Conservation (phyloP, 2,329 filamentous ascomycete genomes). For the Phaeosphaeria sp. region DNA sequence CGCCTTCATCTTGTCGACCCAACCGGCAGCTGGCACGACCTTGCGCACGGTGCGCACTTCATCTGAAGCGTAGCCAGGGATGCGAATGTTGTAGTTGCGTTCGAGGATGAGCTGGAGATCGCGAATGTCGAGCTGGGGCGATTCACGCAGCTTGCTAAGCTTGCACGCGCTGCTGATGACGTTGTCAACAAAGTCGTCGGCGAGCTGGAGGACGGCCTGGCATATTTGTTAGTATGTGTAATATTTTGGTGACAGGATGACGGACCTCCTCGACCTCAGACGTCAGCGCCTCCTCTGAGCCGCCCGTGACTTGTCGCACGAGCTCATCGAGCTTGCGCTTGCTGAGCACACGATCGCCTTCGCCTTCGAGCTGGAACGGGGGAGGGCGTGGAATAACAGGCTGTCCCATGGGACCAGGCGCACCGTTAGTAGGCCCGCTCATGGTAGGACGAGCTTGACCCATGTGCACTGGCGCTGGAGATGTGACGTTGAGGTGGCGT, state of each 20-base stretch:
- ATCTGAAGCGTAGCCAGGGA: constrained; percentile 93
- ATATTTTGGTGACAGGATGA: neutral
- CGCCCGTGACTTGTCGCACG: constrained; percentile 90
- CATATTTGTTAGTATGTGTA: constrained; percentile 20
- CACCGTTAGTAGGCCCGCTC: constrained; percentile 74
- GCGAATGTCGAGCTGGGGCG: constrained; percentile 82
- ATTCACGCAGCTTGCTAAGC: constrained; percentile 90
- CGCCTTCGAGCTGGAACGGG: constrained; percentile 85
- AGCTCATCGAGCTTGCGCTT: constrained; percentile 98
- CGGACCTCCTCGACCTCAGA: constrained; percentile 95
- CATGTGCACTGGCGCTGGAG: constrained; percentile 78
- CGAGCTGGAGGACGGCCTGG: constrained; percentile 84
- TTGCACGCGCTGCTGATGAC: constrained; percentile 87
- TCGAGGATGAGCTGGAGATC: constrained; percentile 63
- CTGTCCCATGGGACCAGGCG: constrained; percentile 84
- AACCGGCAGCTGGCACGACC: constrained; percentile 83
- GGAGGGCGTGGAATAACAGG: constrained; percentile 83
- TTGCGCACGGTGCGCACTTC: constrained; percentile 94
- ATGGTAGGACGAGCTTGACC: constrained; percentile 79
- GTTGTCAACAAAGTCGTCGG: constrained; percentile 93
- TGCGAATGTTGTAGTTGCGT: constrained; percentile 76
- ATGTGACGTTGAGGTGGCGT: constrained; percentile 75
- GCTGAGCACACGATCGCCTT: constrained; percentile 90
- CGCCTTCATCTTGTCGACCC: constrained; percentile 97
- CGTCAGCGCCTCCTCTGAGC: constrained; percentile 78